Base-by-base conservation (phyloP, 805 yeast species). In the Ogataea corticis region DNA sequence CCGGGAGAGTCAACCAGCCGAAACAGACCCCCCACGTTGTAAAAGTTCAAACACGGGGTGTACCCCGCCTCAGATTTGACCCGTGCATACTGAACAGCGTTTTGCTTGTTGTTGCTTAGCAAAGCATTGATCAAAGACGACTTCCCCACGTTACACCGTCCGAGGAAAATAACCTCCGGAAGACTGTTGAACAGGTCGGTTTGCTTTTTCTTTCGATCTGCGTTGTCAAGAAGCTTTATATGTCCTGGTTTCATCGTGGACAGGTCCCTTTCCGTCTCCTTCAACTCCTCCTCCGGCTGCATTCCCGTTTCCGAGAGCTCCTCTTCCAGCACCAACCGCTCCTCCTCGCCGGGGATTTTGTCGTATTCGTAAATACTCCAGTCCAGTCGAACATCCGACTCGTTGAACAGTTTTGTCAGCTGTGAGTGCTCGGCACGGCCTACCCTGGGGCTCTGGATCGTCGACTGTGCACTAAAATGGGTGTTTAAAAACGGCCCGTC, bases 1-100 rank as follows among this genome's bases (percentile, higher is more conserved):
- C 98, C 98, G 0, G 98, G 98, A 18, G 89, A 77, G 60, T 91
- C 98, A 2, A 89, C 78, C 3, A 91, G 56, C 49, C 88, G 70
- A 35, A 91, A 69, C 44, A 74, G 69, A 39, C 78, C 77, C 3
- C 85, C 85, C 11, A 86, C 65, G 46, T 81, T 85, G 66, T 75
- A 90, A 51, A 87, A 82, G 58, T 86, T 87, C 58, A 90, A 66
- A 3, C 92, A 76, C 41, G 76, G 75, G 3, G 84, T 79, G 50
- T 66, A 77, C 1, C 72, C 72, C 0, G 72, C 70, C 11, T 50
- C 44, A 17, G 54, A 52, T 40, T 59, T 63, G 19, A 67, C 71
- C 21, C 63, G 51, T 2, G 90, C 92, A 48, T 68, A 75, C 30
- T 39, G 38, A 3, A 37, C 45, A 37, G 51, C 62, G 33, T 60